These are phyloP conservation scores for Xanthoconium stramineum DNA, from an alignment of 768 basidiomycete species.

Conservation along the genomic window DNA sequence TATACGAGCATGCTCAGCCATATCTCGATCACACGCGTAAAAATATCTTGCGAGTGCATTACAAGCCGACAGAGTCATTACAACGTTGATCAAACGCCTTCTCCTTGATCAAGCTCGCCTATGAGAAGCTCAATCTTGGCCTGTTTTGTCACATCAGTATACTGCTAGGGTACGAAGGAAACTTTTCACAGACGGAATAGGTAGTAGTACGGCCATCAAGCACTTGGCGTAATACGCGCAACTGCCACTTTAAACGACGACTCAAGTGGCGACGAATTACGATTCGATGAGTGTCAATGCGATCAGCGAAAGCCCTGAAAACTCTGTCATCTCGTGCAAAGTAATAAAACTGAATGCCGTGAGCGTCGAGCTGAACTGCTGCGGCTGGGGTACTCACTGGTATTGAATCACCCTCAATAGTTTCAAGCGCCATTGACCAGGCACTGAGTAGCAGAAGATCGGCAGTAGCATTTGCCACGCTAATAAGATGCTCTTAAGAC, in stretches of 20 bases:
- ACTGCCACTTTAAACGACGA: conserved; percentile 66
- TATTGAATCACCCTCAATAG: conserved; percentile 60
- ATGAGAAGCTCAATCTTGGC: conserved; percentile 62
- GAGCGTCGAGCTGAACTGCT: neutral
- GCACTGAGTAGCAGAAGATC: conserved; percentile 81
- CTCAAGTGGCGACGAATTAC: conserved; percentile 48
- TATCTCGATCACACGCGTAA: neutral
- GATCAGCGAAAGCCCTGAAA: conserved; percentile 62
- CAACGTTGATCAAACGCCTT: conserved; percentile 39
- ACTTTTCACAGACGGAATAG: conserved; percentile 53
- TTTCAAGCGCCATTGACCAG: conserved; percentile 66
- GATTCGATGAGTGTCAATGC: conserved; percentile 35
- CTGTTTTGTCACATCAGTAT: conserved; percentile 29
- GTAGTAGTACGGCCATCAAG: conserved; percentile 66
- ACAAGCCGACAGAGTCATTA: neutral
- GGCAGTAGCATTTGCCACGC: conserved; percentile 84
- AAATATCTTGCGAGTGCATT: neutral
- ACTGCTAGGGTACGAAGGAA: neutral
- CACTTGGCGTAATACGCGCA: conserved; percentile 57
- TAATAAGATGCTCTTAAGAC: conserved; percentile 26
- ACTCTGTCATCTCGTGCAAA: conserved; percentile 93
- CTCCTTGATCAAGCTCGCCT: conserved; percentile 62
- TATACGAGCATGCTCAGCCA: conserved; percentile 52
- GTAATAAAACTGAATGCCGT: conserved; percentile 57
- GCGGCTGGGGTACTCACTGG: conserved; percentile 50